A percentile compares a stretch with the other conserved stretches of the same genome.
These are phyloP conservation scores for Parietichytrium sp. DNA, from an alignment of 108 stramenopile genomes.

Conservation along the genomic window DNA sequence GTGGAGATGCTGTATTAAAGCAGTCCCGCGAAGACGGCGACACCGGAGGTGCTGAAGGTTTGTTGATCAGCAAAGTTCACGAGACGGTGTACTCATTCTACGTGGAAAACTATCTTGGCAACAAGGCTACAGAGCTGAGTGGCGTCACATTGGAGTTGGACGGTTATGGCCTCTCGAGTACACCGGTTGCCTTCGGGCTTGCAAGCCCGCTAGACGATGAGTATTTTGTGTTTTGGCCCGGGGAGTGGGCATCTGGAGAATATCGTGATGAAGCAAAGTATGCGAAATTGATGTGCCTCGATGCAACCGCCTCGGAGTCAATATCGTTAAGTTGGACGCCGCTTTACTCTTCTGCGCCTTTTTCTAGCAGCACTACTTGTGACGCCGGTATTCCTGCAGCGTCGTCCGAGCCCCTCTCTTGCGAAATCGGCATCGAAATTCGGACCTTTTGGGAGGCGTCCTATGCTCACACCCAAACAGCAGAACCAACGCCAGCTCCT, in stretches of 20 bases:
- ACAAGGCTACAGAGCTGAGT: background rate
- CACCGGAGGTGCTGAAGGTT: slow-evolving; percentile 1
- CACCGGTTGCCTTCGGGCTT: background rate
- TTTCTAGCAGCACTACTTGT: too few relatives aligned
- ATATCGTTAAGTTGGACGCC: too few relatives aligned
- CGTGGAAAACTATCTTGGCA: background rate
- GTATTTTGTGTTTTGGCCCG: background rate
- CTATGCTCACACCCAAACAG: too few relatives aligned
- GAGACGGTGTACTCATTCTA: background rate
- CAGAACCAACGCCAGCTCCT: too few relatives aligned
- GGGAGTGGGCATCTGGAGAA: background rate
- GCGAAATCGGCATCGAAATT: too few relatives aligned
- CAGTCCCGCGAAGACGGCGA: background rate
- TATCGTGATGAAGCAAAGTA: background rate
- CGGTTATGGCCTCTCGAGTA: background rate
- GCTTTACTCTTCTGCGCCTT: too few relatives aligned
- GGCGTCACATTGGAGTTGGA: background rate
- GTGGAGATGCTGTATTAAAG: background rate
- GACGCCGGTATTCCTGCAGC: too few relatives aligned
- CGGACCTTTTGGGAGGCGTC: too few relatives aligned
- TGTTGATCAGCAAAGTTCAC: background rate
- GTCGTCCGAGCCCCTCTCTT: too few relatives aligned
- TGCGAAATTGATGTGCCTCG: background rate
- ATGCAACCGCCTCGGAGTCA: background rate
- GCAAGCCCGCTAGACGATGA: background rate